Percentiles rank a stretch among this genome's conserved stretches.
These are phyloP conservation scores for Xylariaceae sp. DNA, from an alignment of 2,329 filamentous ascomycete genomes.

Conservation along the genomic window DNA sequence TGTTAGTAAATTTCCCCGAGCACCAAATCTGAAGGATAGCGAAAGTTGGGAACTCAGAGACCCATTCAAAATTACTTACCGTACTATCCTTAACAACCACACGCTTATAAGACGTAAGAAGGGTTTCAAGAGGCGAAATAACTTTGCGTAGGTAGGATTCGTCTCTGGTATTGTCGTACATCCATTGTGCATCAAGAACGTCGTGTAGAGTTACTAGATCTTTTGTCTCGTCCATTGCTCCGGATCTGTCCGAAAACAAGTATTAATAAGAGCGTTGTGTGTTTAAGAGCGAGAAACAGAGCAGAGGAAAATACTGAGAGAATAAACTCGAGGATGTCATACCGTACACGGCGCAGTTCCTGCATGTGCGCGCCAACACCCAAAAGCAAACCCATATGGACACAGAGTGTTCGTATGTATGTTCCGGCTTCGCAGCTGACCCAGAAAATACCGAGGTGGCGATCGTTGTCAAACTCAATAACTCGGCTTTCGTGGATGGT, in stretches of 20 bases:
- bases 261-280: slow-evolving; percentile 1
- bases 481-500: slow-evolving; percentile 97
- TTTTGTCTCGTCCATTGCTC: slow-evolving; percentile 89
- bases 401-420: slow-evolving; percentile 84
- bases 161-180: slow-evolving; percentile 91
- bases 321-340: slow-evolving; percentile 12
- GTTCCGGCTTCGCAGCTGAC: slow-evolving; percentile 98
- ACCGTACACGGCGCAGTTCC: slow-evolving; percentile 84
- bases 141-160: slow-evolving; percentile 88
- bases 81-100: slow-evolving; percentile 94
- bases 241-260: slow-evolving; percentile 44
- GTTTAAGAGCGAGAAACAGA: background rate
- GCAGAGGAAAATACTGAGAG: background rate
- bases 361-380: slow-evolving; percentile 97
- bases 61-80: slow-evolving; percentile 4
- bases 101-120: slow-evolving; percentile 90
- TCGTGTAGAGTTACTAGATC: slow-evolving; percentile 92
- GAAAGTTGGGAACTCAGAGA: too few species aligned
- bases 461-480: slow-evolving; percentile 96
- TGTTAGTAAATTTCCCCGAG: background rate
- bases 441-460: slow-evolving; percentile 97
- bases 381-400: slow-evolving; percentile 58
- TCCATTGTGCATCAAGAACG: slow-evolving; percentile 93
- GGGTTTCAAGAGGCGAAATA: slow-evolving; percentile 87
- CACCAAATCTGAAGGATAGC: background rate